Conservation (phyloP, 345 rosid species). For the Eucalyptus grandis region DNA sequence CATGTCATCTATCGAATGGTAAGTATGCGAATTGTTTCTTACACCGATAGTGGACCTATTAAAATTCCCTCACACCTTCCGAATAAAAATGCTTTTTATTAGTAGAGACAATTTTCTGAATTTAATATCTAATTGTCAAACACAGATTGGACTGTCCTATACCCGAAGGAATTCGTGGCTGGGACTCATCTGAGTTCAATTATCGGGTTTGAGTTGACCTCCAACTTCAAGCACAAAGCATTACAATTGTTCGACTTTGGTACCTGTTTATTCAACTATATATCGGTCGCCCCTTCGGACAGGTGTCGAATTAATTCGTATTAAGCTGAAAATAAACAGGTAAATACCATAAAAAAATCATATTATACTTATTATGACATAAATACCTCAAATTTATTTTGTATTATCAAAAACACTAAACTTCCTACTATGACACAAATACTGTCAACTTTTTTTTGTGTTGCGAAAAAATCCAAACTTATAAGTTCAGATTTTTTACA, state of each 20-base stretch:
- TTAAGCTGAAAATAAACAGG: not conserved
- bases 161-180: not conserved
- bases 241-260: not conserved
- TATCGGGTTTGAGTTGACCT: not conserved
- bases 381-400: too few species aligned
- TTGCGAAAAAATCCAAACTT: too few species aligned
- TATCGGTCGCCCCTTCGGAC: not conserved
- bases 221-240: not conserved
- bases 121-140: not conserved
- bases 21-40: not conserved
- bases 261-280: not conserved
- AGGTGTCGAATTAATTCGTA: not conserved
- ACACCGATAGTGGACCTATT: not conserved
- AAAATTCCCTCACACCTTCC: not conserved
- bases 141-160: not conserved
- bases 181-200: not conserved
- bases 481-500: too few species aligned
- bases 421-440: too few species aligned
- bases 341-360: not conserved
- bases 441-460: too few species aligned
- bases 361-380: too few species aligned
- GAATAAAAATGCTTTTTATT: not conserved
- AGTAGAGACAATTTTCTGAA: not conserved
- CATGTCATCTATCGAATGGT: not conserved
- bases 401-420: rapidly evolving